Evolutionary conservation across 2,329 filamentous ascomycete species (phyloP).

Genomic region (Aspergillus japonicus): DNA sequence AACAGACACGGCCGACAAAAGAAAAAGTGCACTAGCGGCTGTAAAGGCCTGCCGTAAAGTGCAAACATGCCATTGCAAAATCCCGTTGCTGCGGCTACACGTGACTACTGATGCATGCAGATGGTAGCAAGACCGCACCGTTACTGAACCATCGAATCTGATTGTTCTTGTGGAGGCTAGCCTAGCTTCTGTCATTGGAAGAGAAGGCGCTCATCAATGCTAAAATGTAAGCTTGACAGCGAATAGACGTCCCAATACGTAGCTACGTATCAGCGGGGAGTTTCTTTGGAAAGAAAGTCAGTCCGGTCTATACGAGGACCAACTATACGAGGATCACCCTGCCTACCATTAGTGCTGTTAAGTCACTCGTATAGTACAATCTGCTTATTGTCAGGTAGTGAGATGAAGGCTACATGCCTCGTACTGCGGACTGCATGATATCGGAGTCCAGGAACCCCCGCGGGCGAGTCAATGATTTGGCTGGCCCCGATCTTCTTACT

Average conservation of each 20-base stretch:
- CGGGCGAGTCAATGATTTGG: neutral
- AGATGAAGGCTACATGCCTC: too few species aligned
- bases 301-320: neutral
- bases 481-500: conserved; percentile 4
- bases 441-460: neutral
- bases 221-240: neutral
- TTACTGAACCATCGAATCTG: too few species aligned
- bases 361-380: too few species aligned
- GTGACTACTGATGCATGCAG: neutral
- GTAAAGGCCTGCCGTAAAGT: neutral
- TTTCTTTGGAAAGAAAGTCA: neutral
- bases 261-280: neutral
- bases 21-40: neutral
- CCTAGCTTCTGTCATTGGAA: neutral
- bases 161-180: neutral
- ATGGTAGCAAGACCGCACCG: neutral
- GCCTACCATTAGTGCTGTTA: neutral
- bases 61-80: neutral
- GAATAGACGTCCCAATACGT: neutral
- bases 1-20: neutral
- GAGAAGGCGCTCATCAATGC: neutral
- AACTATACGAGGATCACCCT: neutral
- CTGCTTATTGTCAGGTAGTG: too few species aligned
- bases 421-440: too few species aligned
- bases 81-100: neutral